phyloP scores from a whole-genome alignment of 2,329 filamentous ascomycete genomes.

The Xylaria sp. region DNA sequence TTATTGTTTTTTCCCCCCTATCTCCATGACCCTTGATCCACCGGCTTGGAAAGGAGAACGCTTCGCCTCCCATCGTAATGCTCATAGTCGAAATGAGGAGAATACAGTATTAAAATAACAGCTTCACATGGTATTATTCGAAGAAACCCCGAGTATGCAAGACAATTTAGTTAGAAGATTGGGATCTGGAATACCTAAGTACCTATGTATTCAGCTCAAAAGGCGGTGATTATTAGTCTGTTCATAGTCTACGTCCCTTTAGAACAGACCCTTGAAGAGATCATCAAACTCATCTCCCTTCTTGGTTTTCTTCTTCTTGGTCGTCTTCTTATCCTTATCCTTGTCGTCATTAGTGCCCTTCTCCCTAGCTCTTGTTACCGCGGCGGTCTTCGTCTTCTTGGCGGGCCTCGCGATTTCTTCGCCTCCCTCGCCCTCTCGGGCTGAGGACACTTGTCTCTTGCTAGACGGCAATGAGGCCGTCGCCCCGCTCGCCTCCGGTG shows the following conservation, averaged over 20 bases:
- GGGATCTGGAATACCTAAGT: background rate
- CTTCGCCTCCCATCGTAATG: background rate
- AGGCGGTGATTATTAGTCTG: background rate
- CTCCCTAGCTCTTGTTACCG: background rate
- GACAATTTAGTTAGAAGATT: background rate
- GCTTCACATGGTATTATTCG: background rate
- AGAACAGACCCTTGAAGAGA: slow-evolving; percentile 71
- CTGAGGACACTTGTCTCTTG: slow-evolving; percentile 3
- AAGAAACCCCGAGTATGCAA: background rate
- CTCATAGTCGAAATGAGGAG: background rate
- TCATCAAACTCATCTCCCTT: slow-evolving; percentile 76
- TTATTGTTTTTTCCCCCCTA: slow-evolving; percentile 12
- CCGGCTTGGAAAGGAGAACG: background rate
- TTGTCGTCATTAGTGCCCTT: slow-evolving; percentile 47
- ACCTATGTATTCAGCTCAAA: background rate
- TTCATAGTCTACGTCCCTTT: slow-evolving; percentile 29
- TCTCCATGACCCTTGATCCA: background rate
- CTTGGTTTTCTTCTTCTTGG: slow-evolving; percentile 67
- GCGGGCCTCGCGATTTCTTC: slow-evolving; percentile 15
- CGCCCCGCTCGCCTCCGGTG: background rate
- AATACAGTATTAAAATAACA: background rate
- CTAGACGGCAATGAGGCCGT: background rate
- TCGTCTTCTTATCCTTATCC: slow-evolving; percentile 53
- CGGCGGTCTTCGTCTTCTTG: slow-evolving; percentile 32
- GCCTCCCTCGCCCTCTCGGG: background rate